Base-by-base conservation (phyloP, 768 basidiomycete genomes). In the Suillus luteus region DNA sequence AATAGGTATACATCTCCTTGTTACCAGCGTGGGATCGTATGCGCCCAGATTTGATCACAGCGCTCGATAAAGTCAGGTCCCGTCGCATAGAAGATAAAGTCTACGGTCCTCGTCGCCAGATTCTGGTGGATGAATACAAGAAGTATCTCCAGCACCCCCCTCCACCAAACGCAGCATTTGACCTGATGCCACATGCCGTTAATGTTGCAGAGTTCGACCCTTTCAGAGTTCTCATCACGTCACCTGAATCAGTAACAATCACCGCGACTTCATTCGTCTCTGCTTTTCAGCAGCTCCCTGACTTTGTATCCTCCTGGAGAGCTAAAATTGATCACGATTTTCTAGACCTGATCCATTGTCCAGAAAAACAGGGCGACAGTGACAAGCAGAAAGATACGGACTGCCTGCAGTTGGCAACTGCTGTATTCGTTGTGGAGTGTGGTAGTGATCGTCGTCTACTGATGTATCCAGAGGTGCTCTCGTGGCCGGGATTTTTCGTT, bases 261-360 rank as follows among this genome's bases (percentile, higher is more conserved):
- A 22, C 43, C 12, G 33, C 48, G 22, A 37, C 43, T 61, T 54
- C 48, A 10, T 61, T 61, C 37, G 5, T 38, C 55, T 35, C 60
- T 61, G 60, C 60, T 35, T 61, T 61, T 38, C 48, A 59, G 33
- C 48, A 59, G 24, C 54, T 61, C 31, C 60, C 33, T 15, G 7
- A 59, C 10, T 61, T 59, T 6, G 24, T 61, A 35, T 35, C 31
- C 55, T 49, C 60, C 54, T 61, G 60, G 60, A 49, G 60, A 22
- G 22, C 43, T n/a, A 54, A 49, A 33, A 38, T 61, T 19, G 60
- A 61, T 31, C 10, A 15, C 24, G 52, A 61, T 27, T 54, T 61
- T 59, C 17, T 59, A 24, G 40, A 58, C 17, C 24, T 27, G 24
- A 15, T 61, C 52, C 10, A 52, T 33, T 19, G 12, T n/a, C 11